Base-by-base conservation (phyloP, 305 asterid species). In the Euphrasia arctica region DNA sequence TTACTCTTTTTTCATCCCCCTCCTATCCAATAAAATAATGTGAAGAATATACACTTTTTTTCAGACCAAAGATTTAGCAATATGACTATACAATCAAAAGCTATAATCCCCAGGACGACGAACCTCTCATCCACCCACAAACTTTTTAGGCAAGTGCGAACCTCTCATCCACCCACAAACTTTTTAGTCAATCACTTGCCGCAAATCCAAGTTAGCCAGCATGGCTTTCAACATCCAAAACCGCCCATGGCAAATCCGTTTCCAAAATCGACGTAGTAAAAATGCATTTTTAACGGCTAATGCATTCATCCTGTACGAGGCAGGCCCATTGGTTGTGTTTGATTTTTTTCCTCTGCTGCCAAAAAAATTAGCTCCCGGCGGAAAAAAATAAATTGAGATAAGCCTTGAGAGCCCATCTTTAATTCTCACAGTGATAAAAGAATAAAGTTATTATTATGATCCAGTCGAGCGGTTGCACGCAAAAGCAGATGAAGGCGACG, bases 31-130 rank as follows among this genome's bases (percentile, higher is more conserved):
- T 56, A 62, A 72, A 71, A 71, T 58, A 64, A 72, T 71, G 79
- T 70, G 60, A 82, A 56, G 7, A 56, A 81, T 85, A 72, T 77
- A 83, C 88, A 83, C 29, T 73, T 73, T 54, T 62, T 55, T 47
- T 6, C 64, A 71, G 79, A 77, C 75, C 77, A 72, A 73, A 70
- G 72, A 74, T 72, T 67, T 59, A 60, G 59, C 32, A 72, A 18
- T 18, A 78, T 75, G 77, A 72, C 82, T 79, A 67, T 84, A 78
- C 22, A 83, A 64, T 61, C 63, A 59, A 39, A 68, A 73, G 75
- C 76, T 59, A 69, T 61, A 56, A 66, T 73, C 78, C 63, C 67
- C 75, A 66, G 75, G 70, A 52, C 60, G 48, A 64, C 57, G 5
- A 43, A 63, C 55, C 64, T 18, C 54, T 62, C 64, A 49, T 64